phyloP scores from a whole-genome alignment of 768 basidiomycete species.

The Boletus reticulatus region DNA sequence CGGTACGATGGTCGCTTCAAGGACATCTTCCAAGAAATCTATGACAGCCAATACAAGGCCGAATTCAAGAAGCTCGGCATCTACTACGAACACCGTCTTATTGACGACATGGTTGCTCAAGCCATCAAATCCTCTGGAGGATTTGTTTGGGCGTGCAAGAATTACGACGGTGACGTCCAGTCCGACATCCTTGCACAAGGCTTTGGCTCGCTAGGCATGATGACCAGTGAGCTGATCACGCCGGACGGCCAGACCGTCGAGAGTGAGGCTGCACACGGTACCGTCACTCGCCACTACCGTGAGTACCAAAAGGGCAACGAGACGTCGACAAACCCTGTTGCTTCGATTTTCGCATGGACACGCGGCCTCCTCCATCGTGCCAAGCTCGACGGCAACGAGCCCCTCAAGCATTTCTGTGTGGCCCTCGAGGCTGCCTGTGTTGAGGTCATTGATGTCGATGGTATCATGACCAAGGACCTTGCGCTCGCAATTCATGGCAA shows the following conservation, averaged over 20 bases:
- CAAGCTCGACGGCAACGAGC: slow-evolving; percentile 82
- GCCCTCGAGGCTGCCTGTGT: slow-evolving; percentile 86
- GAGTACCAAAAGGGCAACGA: slow-evolving; percentile 97
- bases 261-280: slow-evolving; percentile 96
- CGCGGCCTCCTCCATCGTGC: slow-evolving; percentile 91
- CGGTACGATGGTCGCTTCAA: slow-evolving; percentile 99
- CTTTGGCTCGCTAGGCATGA: slow-evolving; percentile 96
- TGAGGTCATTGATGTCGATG: slow-evolving; percentile 87
- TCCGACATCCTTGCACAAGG: slow-evolving; percentile 97
- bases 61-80: slow-evolving; percentile 69
- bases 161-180: slow-evolving; percentile 86
- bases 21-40: slow-evolving; percentile 98
- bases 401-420: slow-evolving; percentile 68
- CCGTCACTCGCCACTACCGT: slow-evolving; percentile 95
- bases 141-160: slow-evolving; percentile 75
- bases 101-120: slow-evolving; percentile 99
- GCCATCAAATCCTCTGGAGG: slow-evolving; percentile 96
- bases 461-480: slow-evolving; percentile 96
- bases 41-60: slow-evolving; percentile 73
- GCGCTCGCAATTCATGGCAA: slow-evolving; percentile 93
- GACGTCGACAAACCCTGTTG: slow-evolving; percentile 98
- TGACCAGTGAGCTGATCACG: slow-evolving; percentile 94
- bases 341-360: slow-evolving; percentile 99
- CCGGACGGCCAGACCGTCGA: slow-evolving; percentile 93
- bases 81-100: slow-evolving; percentile 95